phyloP scores from a whole-genome alignment of 2,329 filamentous ascomycete genomes.

The Drechslerella dactyloides region DNA sequence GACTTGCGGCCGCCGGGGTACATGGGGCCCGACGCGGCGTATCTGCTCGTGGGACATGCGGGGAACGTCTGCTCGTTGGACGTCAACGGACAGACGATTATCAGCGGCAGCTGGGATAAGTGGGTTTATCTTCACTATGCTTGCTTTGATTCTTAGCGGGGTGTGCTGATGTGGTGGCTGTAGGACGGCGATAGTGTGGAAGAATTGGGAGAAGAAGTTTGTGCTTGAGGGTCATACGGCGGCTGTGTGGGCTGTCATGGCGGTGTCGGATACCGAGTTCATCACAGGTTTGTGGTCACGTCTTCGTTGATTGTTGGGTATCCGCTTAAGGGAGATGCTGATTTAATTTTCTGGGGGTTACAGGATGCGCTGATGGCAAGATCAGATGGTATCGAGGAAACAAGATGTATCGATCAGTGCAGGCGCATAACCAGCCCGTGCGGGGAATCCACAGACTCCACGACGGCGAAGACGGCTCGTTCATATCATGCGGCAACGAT shows the following conservation, averaged over 20 bases:
- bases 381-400: constrained; percentile 82
- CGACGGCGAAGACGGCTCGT: constrained; percentile 65
- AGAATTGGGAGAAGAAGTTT: constrained; percentile 78
- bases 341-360: neutral
- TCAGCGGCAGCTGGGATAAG: constrained; percentile 93
- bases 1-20: constrained; percentile 79
- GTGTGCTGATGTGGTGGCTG: constrained; percentile 8
- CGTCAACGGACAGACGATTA: constrained; percentile 74
- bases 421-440: constrained; percentile 80
- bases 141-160: neutral
- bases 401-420: constrained; percentile 69
- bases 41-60: constrained; percentile 82
- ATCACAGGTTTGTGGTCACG: constrained; percentile 73
- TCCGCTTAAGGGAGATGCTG: neutral
- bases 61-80: constrained; percentile 89
- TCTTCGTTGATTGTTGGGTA: constrained; percentile 56
- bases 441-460: constrained; percentile 87
- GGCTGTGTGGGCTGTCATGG: constrained; percentile 89
- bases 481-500: constrained; percentile 94
- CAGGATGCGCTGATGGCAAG: constrained; percentile 72
- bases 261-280: constrained; percentile 77
- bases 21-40: constrained; percentile 71
- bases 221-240: constrained; percentile 77
- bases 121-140: constrained; percentile 59
- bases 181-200: constrained; percentile 76